phyloP scores from a whole-genome alignment of 192 early-diverging fungal genomes.

The Mortierella alpina region DNA sequence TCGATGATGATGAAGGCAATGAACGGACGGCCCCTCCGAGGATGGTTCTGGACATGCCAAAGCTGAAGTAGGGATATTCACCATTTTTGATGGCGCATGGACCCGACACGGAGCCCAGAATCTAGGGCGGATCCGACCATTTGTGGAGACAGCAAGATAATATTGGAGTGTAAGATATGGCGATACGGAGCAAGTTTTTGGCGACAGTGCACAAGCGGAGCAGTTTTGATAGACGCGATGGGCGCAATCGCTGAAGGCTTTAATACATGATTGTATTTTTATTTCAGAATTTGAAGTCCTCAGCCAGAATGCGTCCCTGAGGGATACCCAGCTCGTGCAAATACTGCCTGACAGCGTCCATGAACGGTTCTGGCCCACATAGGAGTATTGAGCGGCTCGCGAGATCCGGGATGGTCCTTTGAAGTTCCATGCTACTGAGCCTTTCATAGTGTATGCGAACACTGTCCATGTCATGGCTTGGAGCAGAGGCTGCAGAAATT shows the following conservation, averaged over 20 bases:
- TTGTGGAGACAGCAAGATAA: background rate
- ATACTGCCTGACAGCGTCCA: conserved; percentile 27
- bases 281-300: conserved; percentile 40
- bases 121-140: no score
- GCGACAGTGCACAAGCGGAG: no score
- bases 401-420: conserved; percentile 8
- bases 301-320: conserved; percentile 1
- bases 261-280: background rate
- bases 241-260: background rate
- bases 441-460: conserved; percentile 5
- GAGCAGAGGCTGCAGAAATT: background rate
- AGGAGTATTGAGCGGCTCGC: conserved; percentile 15
- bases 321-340: conserved; percentile 11
- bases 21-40: conserved; percentile 46
- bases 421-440: background rate
- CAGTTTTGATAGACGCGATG: no score
- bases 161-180: no score
- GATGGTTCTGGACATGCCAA: conserved; percentile 53
- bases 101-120: no score
- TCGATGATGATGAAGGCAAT: conserved; percentile 51
- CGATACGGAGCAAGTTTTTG: no score
- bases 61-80: conserved; percentile 22
- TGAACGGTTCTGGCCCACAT: conserved; percentile 43
- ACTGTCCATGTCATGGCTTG: background rate
- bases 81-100: background rate